Conservation (phyloP, 345 rosid genomes). For the Sisymbrium irio region DNA sequence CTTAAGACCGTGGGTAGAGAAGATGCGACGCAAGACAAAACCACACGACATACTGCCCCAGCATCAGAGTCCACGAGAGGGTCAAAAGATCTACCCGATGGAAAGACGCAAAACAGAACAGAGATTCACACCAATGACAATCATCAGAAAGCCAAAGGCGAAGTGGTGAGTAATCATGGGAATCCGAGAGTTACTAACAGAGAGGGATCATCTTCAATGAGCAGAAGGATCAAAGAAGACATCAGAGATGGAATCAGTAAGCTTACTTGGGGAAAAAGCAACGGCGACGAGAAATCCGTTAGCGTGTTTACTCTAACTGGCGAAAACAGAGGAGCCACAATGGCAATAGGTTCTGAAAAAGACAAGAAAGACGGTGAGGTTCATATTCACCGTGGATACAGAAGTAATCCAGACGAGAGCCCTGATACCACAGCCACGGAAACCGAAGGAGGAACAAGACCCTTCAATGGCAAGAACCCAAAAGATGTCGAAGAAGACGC, state of each 20-base stretch:
- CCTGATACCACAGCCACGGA: slow-evolving; percentile 52
- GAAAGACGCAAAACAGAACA: slow-evolving; percentile 25
- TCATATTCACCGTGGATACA: slow-evolving; percentile 62
- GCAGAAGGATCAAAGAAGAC: slow-evolving; percentile 50
- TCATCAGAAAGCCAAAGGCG: slow-evolving; percentile 33
- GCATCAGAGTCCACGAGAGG: slow-evolving; percentile 31
- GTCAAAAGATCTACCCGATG: slow-evolving; percentile 23
- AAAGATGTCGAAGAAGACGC: slow-evolving; percentile 30
- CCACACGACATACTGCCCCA: slow-evolving; percentile 30
- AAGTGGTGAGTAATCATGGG: slow-evolving; percentile 15
- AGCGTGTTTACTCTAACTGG: slow-evolving; percentile 66
- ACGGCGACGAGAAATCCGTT: slow-evolving; percentile 43
- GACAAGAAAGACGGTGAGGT: slow-evolving; percentile 45
- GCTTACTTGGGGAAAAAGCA: slow-evolving; percentile 44
- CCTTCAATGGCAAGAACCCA: slow-evolving; percentile 24
- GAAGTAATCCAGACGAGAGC: slow-evolving; percentile 59
- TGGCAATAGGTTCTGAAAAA: slow-evolving; percentile 51
- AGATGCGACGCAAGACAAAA: slow-evolving; percentile 27
- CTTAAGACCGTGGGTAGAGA: slow-evolving; percentile 15
- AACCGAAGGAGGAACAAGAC: slow-evolving; percentile 49
- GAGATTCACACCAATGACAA: slow-evolving; percentile 26
- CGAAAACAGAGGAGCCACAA: slow-evolving; percentile 83
- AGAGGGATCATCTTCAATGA: slow-evolving; percentile 40
- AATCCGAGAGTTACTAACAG: slow-evolving; percentile 26
- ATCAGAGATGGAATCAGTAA: slow-evolving; percentile 52